Evolutionary conservation across 768 basidiomycete genomes (phyloP).

Genomic region (Tricholoma terreum): DNA sequence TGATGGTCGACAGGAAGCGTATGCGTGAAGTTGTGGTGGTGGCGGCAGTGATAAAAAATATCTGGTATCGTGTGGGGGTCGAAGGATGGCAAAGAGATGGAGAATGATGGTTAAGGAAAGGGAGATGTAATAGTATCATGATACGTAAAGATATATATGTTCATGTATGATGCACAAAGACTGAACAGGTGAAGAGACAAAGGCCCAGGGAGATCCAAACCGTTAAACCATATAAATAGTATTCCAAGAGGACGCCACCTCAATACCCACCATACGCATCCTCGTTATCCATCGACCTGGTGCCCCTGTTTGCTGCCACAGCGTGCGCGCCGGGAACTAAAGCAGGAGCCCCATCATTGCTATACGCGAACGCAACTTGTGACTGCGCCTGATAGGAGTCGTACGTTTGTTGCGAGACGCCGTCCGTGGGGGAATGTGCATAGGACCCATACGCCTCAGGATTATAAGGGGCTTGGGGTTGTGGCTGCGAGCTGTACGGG

Average conservation of each 20-base stretch:
- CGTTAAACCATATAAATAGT: slow-evolving; percentile 2
- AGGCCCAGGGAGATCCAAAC: background rate
- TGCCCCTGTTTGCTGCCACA: slow-evolving; percentile 17
- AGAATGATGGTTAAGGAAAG: background rate
- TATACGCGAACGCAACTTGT: slow-evolving; percentile 15
- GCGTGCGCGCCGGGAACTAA: slow-evolving; percentile 22
- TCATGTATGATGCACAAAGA: background rate
- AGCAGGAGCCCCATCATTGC: slow-evolving; percentile 14
- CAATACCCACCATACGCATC: slow-evolving; percentile 39
- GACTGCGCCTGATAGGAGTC: slow-evolving; percentile 23
- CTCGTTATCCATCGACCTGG: slow-evolving; percentile 22
- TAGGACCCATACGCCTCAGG: slow-evolving; percentile 44
- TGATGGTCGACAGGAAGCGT: slow-evolving; percentile 2
- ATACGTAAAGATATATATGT: background rate
- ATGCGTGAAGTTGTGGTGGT: slow-evolving; percentile 7
- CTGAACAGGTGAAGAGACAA: slow-evolving; percentile 2
- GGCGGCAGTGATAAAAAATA: slow-evolving; percentile 10
- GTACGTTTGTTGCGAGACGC: slow-evolving; percentile 25
- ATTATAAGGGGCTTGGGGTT: slow-evolving; percentile 36
- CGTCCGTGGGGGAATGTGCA: slow-evolving; percentile 32
- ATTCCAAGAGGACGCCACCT: slow-evolving; percentile 7
- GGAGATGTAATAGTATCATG: background rate
- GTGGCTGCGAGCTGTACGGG: slow-evolving; percentile 41
- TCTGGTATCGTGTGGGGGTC: slow-evolving; percentile 11
- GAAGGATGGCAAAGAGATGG: slow-evolving; percentile 1